A percentile compares a stretch with the other conserved stretches of the same genome.
These are phyloP conservation scores for Abortiporus biennis DNA, from an alignment of 1,284 basidiomycete species.

Conservation along the genomic window DNA sequence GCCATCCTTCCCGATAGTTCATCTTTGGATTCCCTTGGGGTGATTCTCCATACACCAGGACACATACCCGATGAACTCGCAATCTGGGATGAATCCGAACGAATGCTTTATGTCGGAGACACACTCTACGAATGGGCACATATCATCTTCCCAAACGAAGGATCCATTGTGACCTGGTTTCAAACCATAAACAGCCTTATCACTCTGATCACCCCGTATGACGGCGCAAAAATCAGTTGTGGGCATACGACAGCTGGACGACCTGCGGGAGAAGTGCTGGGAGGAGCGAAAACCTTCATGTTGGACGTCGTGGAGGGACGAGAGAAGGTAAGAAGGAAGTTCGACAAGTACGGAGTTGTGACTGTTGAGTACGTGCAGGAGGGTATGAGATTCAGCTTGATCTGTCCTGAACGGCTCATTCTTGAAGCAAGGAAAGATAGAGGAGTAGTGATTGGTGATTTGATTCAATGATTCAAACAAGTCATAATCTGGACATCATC, in stretches of 20 bases:
- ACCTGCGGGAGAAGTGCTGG: slow-evolving; percentile 39
- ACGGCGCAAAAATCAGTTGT: slow-evolving; percentile 36
- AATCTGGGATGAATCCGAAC: slow-evolving; percentile 39
- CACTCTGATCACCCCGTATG: slow-evolving; percentile 26
- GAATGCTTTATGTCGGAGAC: slow-evolving; percentile 50
- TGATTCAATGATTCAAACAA: neutral
- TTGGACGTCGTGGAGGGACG: slow-evolving; percentile 36
- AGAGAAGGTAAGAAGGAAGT: slow-evolving; percentile 30
- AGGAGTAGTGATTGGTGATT: neutral
- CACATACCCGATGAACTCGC: slow-evolving; percentile 53
- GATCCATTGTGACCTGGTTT: slow-evolving; percentile 44
- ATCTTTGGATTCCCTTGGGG: slow-evolving; percentile 27
- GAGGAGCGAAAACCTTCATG: slow-evolving; percentile 36
- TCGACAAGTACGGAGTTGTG: slow-evolving; percentile 30
- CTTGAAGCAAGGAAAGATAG: slow-evolving; percentile 30
- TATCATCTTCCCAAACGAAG: slow-evolving; percentile 48
- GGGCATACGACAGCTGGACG: slow-evolving; percentile 39
- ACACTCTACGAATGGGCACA: slow-evolving; percentile 46
- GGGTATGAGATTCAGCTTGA: slow-evolving; percentile 37
- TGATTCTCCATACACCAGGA: slow-evolving; percentile 46
- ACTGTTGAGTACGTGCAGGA: slow-evolving; percentile 37
- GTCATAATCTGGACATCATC: neutral
- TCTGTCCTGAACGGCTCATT: slow-evolving; percentile 45
- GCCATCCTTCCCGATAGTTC: slow-evolving; percentile 9
- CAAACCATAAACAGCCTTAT: slow-evolving; percentile 35